phyloP scores from a whole-genome alignment of 352 stramenopile genomes.

The Plasmopara halstedii region DNA sequence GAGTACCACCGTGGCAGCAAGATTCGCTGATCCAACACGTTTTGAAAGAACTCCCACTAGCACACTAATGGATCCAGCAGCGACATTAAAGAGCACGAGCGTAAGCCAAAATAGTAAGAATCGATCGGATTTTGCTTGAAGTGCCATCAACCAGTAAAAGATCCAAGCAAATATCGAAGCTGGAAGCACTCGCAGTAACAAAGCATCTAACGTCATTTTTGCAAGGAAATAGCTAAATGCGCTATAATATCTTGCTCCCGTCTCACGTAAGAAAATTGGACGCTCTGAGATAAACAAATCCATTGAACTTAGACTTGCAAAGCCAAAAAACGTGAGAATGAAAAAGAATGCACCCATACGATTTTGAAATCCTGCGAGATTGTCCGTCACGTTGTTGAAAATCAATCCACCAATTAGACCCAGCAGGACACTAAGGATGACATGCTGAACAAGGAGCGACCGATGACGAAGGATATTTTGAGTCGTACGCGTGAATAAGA shows the following conservation, averaged over 20 bases:
- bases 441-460: constrained; percentile 58
- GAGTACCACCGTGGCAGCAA: constrained; percentile 63
- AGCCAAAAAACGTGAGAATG: constrained; percentile 81
- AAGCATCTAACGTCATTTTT: constrained; percentile 65
- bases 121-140: constrained; percentile 44
- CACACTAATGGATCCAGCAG: constrained; percentile 64
- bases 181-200: constrained; percentile 66
- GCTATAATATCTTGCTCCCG: constrained; percentile 70
- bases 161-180: constrained; percentile 74
- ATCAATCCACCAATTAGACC: constrained; percentile 62
- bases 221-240: constrained; percentile 75
- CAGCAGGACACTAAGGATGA: constrained; percentile 48
- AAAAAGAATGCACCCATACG: constrained; percentile 81
- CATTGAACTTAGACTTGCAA: constrained; percentile 81
- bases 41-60: constrained; percentile 59
- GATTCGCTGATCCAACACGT: constrained; percentile 63
- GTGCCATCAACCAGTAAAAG: constrained; percentile 84
- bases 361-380: constrained; percentile 81
- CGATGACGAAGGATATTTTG: constrained; percentile 71
- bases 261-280: constrained; percentile 69
- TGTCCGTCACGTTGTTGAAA: constrained; percentile 76
- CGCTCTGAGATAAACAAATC: constrained; percentile 73
- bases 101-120: constrained; percentile 67
- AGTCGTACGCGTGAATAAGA: constrained; percentile 59
- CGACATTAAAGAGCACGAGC: constrained; percentile 77